Conservation (phyloP, 106 monocot species). For the Dendrobium huoshanense region DNA sequence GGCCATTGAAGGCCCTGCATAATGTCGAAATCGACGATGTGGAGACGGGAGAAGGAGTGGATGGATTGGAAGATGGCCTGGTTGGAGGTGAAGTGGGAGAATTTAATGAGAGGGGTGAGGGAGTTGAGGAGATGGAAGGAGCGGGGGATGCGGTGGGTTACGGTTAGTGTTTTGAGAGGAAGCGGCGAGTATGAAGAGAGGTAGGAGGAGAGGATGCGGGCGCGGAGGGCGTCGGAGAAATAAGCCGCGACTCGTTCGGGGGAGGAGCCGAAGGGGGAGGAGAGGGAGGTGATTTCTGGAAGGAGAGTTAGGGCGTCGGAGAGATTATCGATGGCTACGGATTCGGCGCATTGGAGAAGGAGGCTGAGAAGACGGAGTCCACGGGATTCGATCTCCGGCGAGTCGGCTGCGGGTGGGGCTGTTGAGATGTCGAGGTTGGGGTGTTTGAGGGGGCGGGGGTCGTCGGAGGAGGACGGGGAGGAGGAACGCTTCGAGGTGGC, state of each 20-base stretch:
- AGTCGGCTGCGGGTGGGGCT: not conserved
- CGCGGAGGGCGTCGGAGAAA: conserved; percentile 57
- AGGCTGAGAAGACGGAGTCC: conserved; percentile 46
- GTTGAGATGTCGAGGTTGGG: not conserved
- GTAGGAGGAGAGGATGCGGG: conserved; percentile 37
- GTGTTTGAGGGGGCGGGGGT: not conserved
- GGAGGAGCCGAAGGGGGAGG: conserved; percentile 58
- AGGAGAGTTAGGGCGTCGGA: conserved; percentile 25
- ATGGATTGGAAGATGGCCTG: conserved; percentile 25
- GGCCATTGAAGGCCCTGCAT: conserved; percentile 69
- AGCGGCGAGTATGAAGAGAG: conserved; percentile 31
- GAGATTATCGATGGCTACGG: conserved; percentile 29
- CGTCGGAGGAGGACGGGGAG: not conserved
- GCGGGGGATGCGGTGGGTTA: conserved; percentile 14
- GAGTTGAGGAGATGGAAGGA: conserved; percentile 19
- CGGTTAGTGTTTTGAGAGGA: conserved; percentile 5
- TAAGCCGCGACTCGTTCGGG: conserved; percentile 60
- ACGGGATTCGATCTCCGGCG: conserved; percentile 17
- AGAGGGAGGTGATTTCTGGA: conserved; percentile 39
- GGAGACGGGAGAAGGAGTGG: conserved; percentile 33
- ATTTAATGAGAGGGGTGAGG: conserved; percentile 19
- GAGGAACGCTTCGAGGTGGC: conserved; percentile 15
- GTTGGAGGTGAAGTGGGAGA: conserved; percentile 36
- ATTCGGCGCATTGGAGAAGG: conserved; percentile 60
- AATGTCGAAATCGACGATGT: conserved; percentile 57